phyloP scores from a whole-genome alignment of 108 stramenopile genomes.

The Fragilaria crotonensis region DNA sequence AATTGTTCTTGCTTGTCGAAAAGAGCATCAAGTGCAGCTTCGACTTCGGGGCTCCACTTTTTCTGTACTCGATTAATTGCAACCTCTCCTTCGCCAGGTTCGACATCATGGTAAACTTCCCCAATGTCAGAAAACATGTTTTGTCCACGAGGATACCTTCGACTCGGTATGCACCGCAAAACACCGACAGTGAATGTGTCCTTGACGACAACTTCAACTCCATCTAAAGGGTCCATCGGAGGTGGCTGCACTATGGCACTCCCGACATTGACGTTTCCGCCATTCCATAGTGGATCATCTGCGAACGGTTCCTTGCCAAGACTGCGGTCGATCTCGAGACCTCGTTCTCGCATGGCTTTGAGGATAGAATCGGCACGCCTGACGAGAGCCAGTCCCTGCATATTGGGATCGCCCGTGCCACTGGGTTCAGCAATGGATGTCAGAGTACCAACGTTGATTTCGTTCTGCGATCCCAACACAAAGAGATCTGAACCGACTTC shows the following conservation, averaged over 20 bases:
- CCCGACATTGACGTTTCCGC: neutral
- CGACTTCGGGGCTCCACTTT: neutral
- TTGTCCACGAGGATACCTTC: conserved; percentile 8
- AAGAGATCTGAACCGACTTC: conserved; percentile 41
- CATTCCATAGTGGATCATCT: conserved; percentile 3
- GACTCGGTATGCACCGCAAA: conserved; percentile 40
- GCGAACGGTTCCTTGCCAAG: conserved; percentile 25
- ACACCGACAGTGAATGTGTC: conserved; percentile 60
- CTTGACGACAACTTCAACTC: conserved; percentile 65
- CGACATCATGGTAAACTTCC: conserved; percentile 1
- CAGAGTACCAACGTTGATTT: conserved; percentile 57
- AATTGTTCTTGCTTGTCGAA: conserved; percentile 1
- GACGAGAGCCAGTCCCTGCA: conserved; percentile 53
- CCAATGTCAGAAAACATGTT: conserved; percentile 29
- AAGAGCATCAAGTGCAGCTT: neutral
- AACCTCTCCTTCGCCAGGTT: conserved; percentile 8
- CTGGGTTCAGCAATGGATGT: conserved; percentile 68
- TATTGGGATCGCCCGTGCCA: conserved; percentile 54
- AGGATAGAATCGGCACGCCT: conserved; percentile 51
- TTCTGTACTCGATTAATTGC: conserved; percentile 1
- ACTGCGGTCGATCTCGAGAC: conserved; percentile 31
- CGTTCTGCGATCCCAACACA: conserved; percentile 71
- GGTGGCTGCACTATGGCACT: conserved; percentile 58
- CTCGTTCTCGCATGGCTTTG: conserved; percentile 51
- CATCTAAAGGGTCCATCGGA: conserved; percentile 65